Base-by-base conservation (phyloP, 352 stramenopile species). In the Phytophthora macrochlamydospora region DNA sequence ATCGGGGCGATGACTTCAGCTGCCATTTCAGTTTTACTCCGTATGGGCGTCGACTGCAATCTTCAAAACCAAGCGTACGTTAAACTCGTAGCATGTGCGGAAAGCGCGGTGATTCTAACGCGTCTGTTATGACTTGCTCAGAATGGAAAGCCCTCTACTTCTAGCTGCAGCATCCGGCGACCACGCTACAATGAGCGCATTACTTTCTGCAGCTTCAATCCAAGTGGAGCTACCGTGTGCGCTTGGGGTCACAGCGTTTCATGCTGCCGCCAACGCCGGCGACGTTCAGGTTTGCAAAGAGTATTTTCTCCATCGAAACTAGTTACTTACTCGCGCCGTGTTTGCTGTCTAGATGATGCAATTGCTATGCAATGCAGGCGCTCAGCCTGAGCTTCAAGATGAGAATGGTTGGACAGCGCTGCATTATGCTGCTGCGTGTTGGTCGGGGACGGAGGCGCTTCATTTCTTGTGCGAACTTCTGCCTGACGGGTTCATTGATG, bases 361-460 rank as follows among this genome's bases (percentile, higher is more conserved):
- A 31, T n/a, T 84, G 33, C 50, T 93, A 7, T 81, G 71, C 18
- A 68, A 77, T n/a, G 55, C 74, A 30, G 82, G 84, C 0, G 69
- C 69, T 2, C 48, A 72, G 1, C 51, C 71, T 3, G 67, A 72
- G 12, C 50, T 55, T 7, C 60, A 74, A 7, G 84, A 91, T 28
- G 71, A 83, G 8, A 87, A 89, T 58, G 80, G 74, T 4, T 93
- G 82, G 82, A 90, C 76, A 28, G 72, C 75, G 2, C 59, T 93
- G 2, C 84, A 93, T 37, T 91, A 90, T 49, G 79, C 76, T 3
- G 80, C 79, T 8, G 82, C 73, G 8, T 90, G 80, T 30, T 33
- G 55, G 7, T 66, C 44, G 0, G 82, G 78, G 0, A 12, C 76
- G 3, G 61, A 78, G 18, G 76, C 78, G 2, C 57, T 93, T 59